Evolutionary conservation across 2,329 filamentous ascomycete genomes (phyloP), one percentile per base, ranked within the genome.

Genomic region (Gremmenia infestans): DNA sequence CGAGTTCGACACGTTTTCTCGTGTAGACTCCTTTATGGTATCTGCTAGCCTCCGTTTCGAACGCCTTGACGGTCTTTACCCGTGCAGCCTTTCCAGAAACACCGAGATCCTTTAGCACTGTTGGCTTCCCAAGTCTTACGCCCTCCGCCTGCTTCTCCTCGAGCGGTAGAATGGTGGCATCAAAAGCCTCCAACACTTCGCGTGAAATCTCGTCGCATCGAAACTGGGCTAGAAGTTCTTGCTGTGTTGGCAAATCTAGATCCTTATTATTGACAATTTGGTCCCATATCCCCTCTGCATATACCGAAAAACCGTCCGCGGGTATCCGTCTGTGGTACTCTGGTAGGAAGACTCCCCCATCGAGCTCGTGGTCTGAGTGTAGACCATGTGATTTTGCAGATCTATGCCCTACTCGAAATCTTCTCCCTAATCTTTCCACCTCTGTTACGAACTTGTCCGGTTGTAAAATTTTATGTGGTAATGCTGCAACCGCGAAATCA

Each of bases 241-340:
- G 94, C 71, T 99, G 94, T 0, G 94, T 97, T 3, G 94, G 94
- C 57, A 99, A 74, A 73, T 99, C 94, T 53, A 99, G 79, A 68
- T 99, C 94, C 74, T 99, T 99, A 80, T 99, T 99, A 77, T 93
- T 89, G 66, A 96, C 92, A 69, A 99, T 99, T 74, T 97, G 93
- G 67, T 97, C 92, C 94, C 94, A 99, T 46, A 99, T 85, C 42
- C 92, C 91, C 70, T 94, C 86, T 0, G 94, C 92, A 67, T 99
- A 99, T 57, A 91, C 81, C 0, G 93, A 89, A 70, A 97, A 94
- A n/a, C 94, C 94, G 72, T 99, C 94, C 9, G 94, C 94, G 11
- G 94, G 94, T 61, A 99, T 99, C 55, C 94, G 82, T 59, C 94
- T 83, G 74, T 99, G 94, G 71, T 99, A 99, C 67, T 97, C 92